These are phyloP conservation scores for Clonostachys rhizophaga DNA, from an alignment of 2,329 filamentous ascomycete genomes.

Conservation along the genomic window DNA sequence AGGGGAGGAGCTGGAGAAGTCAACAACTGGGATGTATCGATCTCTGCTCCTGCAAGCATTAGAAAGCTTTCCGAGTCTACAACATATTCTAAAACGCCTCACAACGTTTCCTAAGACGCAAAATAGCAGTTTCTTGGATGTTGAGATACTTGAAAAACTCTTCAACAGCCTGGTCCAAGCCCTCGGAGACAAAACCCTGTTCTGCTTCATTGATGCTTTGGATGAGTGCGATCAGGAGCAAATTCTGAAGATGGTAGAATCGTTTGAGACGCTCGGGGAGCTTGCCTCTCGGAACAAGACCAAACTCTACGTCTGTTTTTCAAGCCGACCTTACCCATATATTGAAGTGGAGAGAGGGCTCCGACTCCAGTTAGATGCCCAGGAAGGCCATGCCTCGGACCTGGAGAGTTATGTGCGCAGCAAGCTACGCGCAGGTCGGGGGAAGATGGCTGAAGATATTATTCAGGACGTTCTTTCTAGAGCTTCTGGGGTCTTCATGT, in stretches of 20 bases:
- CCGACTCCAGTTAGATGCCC: constrained; percentile 12
- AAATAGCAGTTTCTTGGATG: background rate
- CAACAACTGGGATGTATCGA: constrained; percentile 41
- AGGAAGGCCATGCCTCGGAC: constrained; percentile 14
- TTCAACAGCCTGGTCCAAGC: background rate
- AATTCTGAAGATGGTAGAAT: constrained; percentile 25
- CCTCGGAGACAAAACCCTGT: constrained; percentile 1
- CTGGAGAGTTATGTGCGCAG: constrained; percentile 9
- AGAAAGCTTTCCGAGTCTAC: constrained; percentile 19
- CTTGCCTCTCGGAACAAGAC: constrained; percentile 8
- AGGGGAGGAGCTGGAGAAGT: constrained; percentile 35
- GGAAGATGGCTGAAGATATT: background rate
- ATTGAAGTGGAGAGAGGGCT: constrained; percentile 21
- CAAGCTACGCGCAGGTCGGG: constrained; percentile 2
- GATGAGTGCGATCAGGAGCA: constrained; percentile 3
- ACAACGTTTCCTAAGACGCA: background rate
- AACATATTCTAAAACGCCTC: constrained; percentile 8
- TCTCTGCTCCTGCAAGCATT: constrained; percentile 42
- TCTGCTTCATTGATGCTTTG: constrained; percentile 10
- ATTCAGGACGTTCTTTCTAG: constrained; percentile 9
- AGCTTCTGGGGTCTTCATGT: constrained; percentile 33
- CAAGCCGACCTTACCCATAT: constrained; percentile 38
- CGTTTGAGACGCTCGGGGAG: constrained; percentile 29
- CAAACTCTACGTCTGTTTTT: constrained; percentile 28
- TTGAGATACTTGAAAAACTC: background rate